phyloP scores from a whole-genome alignment of 257 asterid species.

The Ligustrum vulgare region DNA sequence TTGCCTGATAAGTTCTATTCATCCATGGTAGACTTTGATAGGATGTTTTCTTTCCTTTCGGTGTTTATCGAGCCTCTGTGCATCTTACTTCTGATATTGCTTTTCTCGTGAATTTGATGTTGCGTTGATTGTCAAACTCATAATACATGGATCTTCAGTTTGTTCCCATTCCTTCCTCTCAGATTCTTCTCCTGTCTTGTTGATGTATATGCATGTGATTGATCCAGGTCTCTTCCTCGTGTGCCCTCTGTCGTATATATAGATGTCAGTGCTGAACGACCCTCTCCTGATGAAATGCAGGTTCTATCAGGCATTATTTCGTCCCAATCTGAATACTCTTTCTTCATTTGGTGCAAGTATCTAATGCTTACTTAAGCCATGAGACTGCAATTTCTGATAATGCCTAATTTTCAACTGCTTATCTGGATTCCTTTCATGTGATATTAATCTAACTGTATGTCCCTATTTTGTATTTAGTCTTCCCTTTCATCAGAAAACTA shows the following conservation, averaged over 20 bases:
- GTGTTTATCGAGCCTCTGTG: not conserved
- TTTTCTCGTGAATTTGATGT: not conserved
- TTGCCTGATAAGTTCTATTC: conserved; percentile 19
- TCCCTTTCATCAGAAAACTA: not conserved
- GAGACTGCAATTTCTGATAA: not conserved
- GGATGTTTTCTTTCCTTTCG: conserved; percentile 35
- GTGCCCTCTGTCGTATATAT: not conserved
- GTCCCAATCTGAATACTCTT: not conserved
- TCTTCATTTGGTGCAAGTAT: not conserved
- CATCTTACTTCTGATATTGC: not conserved
- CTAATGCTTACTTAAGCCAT: not conserved
- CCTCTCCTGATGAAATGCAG: not conserved
- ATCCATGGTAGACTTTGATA: conserved; percentile 30
- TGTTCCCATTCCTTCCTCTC: not conserved
- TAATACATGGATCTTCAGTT: conserved; percentile 1
- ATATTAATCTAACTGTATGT: not conserved
- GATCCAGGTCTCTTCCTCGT: not conserved
- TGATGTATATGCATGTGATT: not conserved
- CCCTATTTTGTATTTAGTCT: not conserved
- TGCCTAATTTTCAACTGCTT: conserved; percentile 2
- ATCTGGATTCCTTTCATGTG: not conserved
- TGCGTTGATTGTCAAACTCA: not conserved
- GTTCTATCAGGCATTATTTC: not conserved
- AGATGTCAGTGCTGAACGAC: not conserved
- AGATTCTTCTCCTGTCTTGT: not conserved